Evolutionary conservation across 306 rosid species (phyloP), one percentile per base, ranked within the genome.

Genomic region (Delonix regia): DNA sequence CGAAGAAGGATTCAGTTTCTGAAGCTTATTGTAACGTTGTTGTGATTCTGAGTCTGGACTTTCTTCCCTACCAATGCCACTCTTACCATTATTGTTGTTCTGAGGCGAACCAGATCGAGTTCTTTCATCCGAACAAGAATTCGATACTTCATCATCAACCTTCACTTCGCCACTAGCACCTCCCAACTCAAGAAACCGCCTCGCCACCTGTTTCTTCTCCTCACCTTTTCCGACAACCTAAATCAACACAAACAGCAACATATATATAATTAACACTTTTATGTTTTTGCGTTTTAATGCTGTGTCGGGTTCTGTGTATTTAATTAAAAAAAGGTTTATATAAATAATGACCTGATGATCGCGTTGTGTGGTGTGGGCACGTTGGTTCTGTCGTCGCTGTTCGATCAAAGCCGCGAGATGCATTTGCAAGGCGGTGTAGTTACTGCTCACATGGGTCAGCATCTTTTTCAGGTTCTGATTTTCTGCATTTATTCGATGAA

Each of bases 61-160:
- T 59, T 89, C 99, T 39, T 91, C 98, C 65, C 91, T 81, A 1
- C 78, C 85, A 59, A 64, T 30, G 49, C 85, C 85, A 38, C 2
- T 79, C 78, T 90, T 95, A 4, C 84, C 89, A 21, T 83, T 87
- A 64, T 52, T 49, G 14, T 60, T 56, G 36, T 78, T 79, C 77
- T 84, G 87, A 21, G 94, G 96, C 0, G 99, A 87, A 45, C 81
- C 84, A 1, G 96, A 93, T 65, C 84, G 82, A 6, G 97, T 93
- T 76, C 92, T 88, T 55, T 94, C 97, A 28, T 91, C 99, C 0
- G 99, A 95, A 19, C 91, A 89, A 61, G 93, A 87, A 74, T 89
- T 85, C 0, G 91, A 91, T 12, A 85, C 85, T 62, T 78, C 82
- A 5, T 78, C 90, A 1, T 87, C 91, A 1, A 49, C 42, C 59